Evolutionary conservation across 805 yeast species (phyloP), one percentile per base, ranked within the genome.

Genomic region (Ogataea minuta): DNA sequence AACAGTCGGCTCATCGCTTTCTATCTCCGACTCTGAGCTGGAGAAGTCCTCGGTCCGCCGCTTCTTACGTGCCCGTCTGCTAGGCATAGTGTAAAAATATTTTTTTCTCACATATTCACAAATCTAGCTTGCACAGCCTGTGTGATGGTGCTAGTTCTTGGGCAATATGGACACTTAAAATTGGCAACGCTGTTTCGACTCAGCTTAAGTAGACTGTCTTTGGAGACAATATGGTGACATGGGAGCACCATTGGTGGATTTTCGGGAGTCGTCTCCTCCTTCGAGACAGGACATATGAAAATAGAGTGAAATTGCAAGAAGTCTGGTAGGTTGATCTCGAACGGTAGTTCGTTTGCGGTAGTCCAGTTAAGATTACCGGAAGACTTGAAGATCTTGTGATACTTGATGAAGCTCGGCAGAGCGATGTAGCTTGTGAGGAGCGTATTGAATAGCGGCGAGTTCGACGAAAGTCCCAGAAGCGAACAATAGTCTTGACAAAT

Each of bases 1-100:
- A 11, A 16, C 36, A 2, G 21, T 14, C 24, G 23, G 16, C 6
- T 24, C 23, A 3, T 28, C 52, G 12, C 27, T 29, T 32, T 56
- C 63, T 1, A 76, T 72, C 31, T 36, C 52, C 1, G 71, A 62
- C 2, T 68, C 63, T 2, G 73, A 70, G 1, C 79, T 72, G 25
- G 84, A 80, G 21, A 79, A 76, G 49, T 81, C 88, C 36, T 81
- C 87, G 0, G 91, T 83, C 79, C 90, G 82, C 76, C 89, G 79
- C 77, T 81, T 83, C 74, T 82, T 82, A 55, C 81, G 70, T 46
- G 85, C 74, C 52, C 85, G 70, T 47, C 76, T 68, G 34, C 31
- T 38, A 21, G 37, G 34, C 37, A 39, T 36, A 6, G 15, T 26
- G 8, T 14, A 3, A 10, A 6, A 30, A 23, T 28, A 14, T 39